Base-by-base conservation (phyloP, 2,329 filamentous ascomycete genomes). In the Anthostomella pinea region DNA sequence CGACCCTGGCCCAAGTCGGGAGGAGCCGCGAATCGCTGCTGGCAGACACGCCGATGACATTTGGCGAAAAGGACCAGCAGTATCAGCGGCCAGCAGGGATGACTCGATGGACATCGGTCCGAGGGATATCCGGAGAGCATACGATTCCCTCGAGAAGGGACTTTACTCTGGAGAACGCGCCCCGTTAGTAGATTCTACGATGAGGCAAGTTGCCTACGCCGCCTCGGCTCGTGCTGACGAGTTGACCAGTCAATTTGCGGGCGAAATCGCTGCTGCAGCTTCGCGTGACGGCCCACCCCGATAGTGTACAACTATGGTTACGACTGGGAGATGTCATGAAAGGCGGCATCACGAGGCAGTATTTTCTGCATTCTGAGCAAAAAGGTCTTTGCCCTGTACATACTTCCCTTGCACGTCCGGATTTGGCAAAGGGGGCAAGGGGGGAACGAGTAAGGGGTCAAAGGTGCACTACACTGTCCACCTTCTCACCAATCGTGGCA, bases 191-290 rank as follows among this genome's bases (percentile, higher is more conserved):
- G 45, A 51, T 33, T 39, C 56, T 10, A 50, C 58, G 18, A 53
- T 64, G 28, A 62, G 61, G 29, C 62, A 63, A 30, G 58, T 66
- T 31, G 60, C 63, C 8, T 63, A 60, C 5, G 56, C 51, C 5
- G 59, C 60, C 13, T 54, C 57, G 10, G 57, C 57, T 8, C 54
- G 49, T 19, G 54, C 56, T 5, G 58, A 59, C 31, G n/a, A n/a
- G n/a, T n/a, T n/a, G n/a, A n/a, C n/a, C n/a, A n/a, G n/a, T n/a
- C n/a, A n/a, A n/a, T n/a, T n/a, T n/a, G n/a, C n/a, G n/a, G n/a
- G n/a, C n/a, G n/a, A n/a, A n/a, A n/a, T n/a, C n/a, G 49, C 51
- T 19, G 46, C 46, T 8, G 45, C 43, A 11, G 49, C 52, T 13
- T 44, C 44, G 14, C 46, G 49, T 11, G 49, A 49, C 15, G 34